Conservation (phyloP, 202 grass and related monocot genomes). For the Alloteropsis angusta region DNA sequence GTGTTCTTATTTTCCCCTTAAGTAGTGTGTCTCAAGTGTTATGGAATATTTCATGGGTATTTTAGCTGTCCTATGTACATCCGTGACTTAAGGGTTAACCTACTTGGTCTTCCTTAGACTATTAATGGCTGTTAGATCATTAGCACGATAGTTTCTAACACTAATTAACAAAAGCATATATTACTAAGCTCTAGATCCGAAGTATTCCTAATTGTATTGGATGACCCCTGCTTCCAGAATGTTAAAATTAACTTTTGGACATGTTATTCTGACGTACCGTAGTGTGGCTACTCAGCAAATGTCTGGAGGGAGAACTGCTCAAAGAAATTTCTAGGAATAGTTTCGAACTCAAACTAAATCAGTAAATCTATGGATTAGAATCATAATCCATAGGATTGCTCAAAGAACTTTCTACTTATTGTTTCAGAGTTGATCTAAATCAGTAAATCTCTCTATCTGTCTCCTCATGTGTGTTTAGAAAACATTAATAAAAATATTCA, state of each 20-base stretch:
- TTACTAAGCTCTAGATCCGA: not conserved
- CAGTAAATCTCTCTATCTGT: too few species aligned
- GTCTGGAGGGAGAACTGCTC: not conserved
- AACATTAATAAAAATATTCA: not conserved
- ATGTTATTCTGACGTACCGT: not conserved
- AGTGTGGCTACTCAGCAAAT: not conserved
- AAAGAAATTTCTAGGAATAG: not conserved
- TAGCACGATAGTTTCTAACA: not conserved
- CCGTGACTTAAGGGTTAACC: not conserved
- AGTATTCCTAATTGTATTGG: not conserved
- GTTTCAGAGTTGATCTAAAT: too few species aligned
- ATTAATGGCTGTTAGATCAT: not conserved
- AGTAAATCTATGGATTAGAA: not conserved
- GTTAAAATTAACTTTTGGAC: not conserved
- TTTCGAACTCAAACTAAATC: not conserved
- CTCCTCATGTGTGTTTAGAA: not conserved
- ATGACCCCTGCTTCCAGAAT: not conserved
- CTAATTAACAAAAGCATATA: not conserved
- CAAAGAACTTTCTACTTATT: too few species aligned
- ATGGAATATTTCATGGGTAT: not conserved
- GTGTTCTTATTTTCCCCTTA: not conserved
- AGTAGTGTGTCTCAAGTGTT: not conserved
- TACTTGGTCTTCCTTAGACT: not conserved
- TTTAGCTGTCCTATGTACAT: not conserved
- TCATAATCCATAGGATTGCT: too few species aligned